phyloP scores from a whole-genome alignment of 2,329 filamentous ascomycete species.

The Calonectria ilicicola region DNA sequence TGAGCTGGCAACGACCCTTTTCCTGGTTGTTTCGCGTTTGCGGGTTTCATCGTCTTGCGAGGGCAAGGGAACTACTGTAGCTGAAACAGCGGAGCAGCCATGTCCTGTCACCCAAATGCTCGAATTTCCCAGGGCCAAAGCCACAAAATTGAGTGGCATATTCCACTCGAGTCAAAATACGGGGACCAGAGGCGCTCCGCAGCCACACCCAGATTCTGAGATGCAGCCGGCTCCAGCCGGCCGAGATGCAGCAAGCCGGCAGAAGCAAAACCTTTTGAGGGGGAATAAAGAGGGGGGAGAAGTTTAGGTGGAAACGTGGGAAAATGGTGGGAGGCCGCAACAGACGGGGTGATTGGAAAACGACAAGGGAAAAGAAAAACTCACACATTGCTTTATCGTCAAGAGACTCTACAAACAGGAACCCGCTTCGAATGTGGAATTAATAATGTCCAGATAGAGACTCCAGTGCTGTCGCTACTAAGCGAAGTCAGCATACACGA shows the following conservation, averaged over 20 bases:
- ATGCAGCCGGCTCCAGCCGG: neutral
- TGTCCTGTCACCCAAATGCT: constrained; percentile 4
- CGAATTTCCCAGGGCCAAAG: neutral
- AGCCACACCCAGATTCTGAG: neutral
- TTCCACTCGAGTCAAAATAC: neutral
- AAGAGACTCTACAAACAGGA: neutral
- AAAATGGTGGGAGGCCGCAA: neutral
- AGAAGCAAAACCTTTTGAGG: constrained; percentile 4
- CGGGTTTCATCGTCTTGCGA: constrained; percentile 31
- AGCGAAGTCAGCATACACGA: neutral
- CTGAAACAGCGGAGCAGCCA: constrained; percentile 40
- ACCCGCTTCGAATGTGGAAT: neutral
- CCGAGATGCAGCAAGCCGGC: constrained; percentile 1
- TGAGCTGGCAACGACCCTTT: constrained; percentile 11
- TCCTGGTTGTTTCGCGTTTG: constrained; percentile 37
- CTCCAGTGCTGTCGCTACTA: neutral
- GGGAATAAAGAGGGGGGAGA: neutral
- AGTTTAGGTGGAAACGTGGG: neutral
- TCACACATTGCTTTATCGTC: neutral
- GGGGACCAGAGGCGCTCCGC: neutral
- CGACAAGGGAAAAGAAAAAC: neutral
- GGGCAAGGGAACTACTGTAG: constrained; percentile 31
- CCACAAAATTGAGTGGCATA: constrained; percentile 6
- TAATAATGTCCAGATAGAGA: neutral
- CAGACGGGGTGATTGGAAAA: constrained; percentile 7